Percentiles rank a stretch among this genome's conserved stretches.
Evolutionary conservation across 139 green algal species (phyloP).

Genomic region (Micractinium sp.): DNA sequence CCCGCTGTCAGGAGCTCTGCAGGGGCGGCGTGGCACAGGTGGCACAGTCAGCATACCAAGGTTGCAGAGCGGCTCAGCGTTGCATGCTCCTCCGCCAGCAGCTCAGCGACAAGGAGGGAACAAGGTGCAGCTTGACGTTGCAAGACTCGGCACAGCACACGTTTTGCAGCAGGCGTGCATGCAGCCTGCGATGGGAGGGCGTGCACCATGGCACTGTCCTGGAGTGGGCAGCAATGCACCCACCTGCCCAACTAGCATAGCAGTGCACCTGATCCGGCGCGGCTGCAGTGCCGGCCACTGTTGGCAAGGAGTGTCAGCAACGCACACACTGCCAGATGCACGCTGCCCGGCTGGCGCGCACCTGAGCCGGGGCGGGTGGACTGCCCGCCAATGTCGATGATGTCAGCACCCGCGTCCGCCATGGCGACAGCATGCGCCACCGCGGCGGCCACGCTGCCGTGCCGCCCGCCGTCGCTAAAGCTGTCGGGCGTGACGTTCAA

Average conservation of each 20-base stretch:
- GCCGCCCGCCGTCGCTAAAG: slow-evolving; percentile 90
- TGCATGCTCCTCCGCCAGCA: not conserved
- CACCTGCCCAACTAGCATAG: too few relatives aligned
- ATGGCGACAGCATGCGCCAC: slow-evolving; percentile 69
- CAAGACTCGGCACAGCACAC: too few relatives aligned
- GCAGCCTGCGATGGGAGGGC: too few relatives aligned
- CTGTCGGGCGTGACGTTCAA: slow-evolving; percentile 98
- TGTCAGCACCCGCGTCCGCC: slow-evolving; percentile 80
- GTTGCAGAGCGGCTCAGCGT: not conserved
- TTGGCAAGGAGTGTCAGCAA: too few relatives aligned
- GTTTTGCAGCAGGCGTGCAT: too few relatives aligned
- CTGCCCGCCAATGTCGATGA: slow-evolving; percentile 96
- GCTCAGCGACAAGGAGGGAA: not conserved
- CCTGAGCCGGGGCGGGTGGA: slow-evolving; percentile 87
- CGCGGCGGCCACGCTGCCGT: slow-evolving; percentile 44
- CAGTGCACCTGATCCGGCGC: too few relatives aligned
- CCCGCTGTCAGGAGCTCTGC: slow-evolving; percentile 50
- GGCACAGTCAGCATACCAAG: not conserved
- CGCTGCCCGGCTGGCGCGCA: not conserved
- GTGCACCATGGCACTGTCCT: too few relatives aligned
- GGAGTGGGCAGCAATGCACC: too few relatives aligned
- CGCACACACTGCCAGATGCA: not conserved
- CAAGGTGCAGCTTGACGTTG: too few relatives aligned
- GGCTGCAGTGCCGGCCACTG: too few relatives aligned
- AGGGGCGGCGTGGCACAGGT: not conserved